These are phyloP conservation scores for Trichothecium sympodiale DNA, from an alignment of 2,329 filamentous ascomycete species.

Conservation along the genomic window DNA sequence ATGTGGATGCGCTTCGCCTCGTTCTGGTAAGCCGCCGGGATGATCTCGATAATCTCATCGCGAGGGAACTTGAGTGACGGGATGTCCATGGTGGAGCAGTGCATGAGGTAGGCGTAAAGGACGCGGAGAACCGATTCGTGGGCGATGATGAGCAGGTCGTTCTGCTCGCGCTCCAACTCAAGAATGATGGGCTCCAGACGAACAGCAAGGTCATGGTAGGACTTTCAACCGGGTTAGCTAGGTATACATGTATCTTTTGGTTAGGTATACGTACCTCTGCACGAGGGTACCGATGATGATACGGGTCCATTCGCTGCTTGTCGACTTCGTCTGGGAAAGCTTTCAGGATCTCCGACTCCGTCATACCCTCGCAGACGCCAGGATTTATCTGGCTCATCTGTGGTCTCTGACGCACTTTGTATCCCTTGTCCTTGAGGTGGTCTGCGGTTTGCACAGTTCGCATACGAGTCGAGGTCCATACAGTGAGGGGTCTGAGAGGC, in stretches of 20 bases:
- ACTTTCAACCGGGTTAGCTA: slow-evolving; percentile 37
- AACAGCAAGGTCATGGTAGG: slow-evolving; percentile 96
- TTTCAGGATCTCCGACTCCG: slow-evolving; percentile 67
- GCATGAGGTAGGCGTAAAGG: slow-evolving; percentile 96
- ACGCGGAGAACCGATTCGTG: slow-evolving; percentile 97
- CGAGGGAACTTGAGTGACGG: slow-evolving; percentile 87
- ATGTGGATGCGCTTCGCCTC: slow-evolving; percentile 86
- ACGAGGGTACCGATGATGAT: slow-evolving; percentile 90
- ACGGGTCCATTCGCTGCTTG: slow-evolving; percentile 90
- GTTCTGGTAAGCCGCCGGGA: slow-evolving; percentile 95
- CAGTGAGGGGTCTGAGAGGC: slow-evolving; percentile 67
- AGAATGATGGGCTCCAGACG: slow-evolving; percentile 95
- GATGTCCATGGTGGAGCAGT: slow-evolving; percentile 91
- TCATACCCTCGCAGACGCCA: slow-evolving; percentile 89
- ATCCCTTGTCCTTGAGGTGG: slow-evolving; percentile 67
- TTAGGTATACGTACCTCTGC: slow-evolving; percentile 58
- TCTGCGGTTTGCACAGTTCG: slow-evolving; percentile 85
- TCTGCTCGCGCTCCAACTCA: slow-evolving; percentile 91
- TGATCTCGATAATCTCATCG: slow-evolving; percentile 97
- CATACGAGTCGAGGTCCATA: slow-evolving; percentile 91
- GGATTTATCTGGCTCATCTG: slow-evolving; percentile 98
- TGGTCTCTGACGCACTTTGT: slow-evolving; percentile 79
- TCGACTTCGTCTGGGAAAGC: slow-evolving; percentile 83
- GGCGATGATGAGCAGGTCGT: slow-evolving; percentile 94
- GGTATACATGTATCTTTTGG: not conserved